phyloP scores from a whole-genome alignment of 148 eudicot genomes.

The Rhododendron kiyosumense region DNA sequence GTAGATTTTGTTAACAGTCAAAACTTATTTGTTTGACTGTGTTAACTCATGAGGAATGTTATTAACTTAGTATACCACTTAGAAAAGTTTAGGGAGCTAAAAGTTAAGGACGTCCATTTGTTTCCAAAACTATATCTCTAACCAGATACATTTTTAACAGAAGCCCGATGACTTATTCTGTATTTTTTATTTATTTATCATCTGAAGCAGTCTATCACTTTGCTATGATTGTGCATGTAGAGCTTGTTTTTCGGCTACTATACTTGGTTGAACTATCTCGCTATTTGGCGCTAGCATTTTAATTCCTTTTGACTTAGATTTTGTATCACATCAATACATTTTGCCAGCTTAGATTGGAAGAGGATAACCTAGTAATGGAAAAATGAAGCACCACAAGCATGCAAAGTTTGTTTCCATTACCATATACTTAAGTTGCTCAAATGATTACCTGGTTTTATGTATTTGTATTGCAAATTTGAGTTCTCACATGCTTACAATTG shows the following conservation, averaged over 20 bases:
- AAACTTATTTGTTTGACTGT: not conserved
- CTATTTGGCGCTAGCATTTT: not conserved
- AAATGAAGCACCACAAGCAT: not conserved
- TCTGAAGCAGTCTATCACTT: not conserved
- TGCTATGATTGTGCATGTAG: not conserved
- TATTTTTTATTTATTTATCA: not conserved
- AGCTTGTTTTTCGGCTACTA: not conserved
- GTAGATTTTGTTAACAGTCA: not conserved
- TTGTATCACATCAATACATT: not conserved
- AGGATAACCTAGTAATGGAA: not conserved
- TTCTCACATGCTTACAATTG: slow-evolving; percentile 13
- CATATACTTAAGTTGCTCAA: not conserved
- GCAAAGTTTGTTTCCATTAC: not conserved
- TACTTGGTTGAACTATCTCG: not conserved
- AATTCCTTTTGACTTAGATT: not conserved
- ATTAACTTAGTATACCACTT: not conserved
- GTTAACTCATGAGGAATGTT: not conserved
- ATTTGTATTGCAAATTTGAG: not conserved
- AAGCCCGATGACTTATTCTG: not conserved
- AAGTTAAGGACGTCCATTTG: not conserved
- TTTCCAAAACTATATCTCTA: not conserved
- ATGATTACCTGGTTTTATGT: not conserved
- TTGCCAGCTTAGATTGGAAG: not conserved
- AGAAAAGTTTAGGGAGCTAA: not conserved
- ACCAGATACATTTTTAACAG: not conserved